phyloP scores from a whole-genome alignment of 495 filamentous ascomycete species.

The Penicillium verhagenii region DNA sequence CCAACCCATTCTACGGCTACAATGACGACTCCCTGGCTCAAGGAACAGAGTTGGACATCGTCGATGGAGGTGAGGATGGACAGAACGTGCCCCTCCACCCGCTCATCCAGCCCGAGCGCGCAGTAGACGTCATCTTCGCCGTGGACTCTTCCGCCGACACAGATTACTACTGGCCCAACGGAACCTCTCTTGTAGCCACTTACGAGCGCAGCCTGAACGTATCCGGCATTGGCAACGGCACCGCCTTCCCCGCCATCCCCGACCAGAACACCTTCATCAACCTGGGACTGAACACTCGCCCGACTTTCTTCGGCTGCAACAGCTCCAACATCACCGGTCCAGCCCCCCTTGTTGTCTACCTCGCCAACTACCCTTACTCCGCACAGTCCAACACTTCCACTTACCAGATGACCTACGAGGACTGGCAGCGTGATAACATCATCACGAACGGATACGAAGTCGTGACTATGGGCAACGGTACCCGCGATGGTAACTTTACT shows the following conservation, averaged over 20 bases:
- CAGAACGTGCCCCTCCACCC: conserved; percentile 90
- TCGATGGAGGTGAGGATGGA: conserved; percentile 83
- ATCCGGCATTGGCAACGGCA: conserved; percentile 68
- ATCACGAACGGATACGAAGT: conserved; percentile 82
- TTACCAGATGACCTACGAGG: conserved; percentile 60
- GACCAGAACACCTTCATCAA: conserved; percentile 86
- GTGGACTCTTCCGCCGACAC: conserved; percentile 86
- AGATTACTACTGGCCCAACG: conserved; percentile 76
- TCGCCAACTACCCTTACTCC: conserved; percentile 85
- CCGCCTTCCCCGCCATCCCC: conserved; percentile 78
- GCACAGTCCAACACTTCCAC: conserved; percentile 72
- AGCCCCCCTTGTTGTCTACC: conserved; percentile 78
- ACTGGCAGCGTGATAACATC: conserved; percentile 66
- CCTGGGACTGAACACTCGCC: conserved; percentile 76
- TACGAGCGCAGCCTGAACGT: conserved; percentile 68
- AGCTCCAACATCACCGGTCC: conserved; percentile 52
- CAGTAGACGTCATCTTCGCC: conserved; percentile 90
- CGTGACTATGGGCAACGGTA: conserved; percentile 79
- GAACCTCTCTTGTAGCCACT: conserved; percentile 76
- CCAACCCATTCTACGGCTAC: conserved; percentile 83
- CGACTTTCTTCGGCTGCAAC: conserved; percentile 93
- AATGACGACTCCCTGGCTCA: conserved; percentile 55
- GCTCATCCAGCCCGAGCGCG: conserved; percentile 72
- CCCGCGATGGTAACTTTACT: conserved; percentile 68
- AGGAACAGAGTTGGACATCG: conserved; percentile 63